phyloP scores from a whole-genome alignment of 2,329 filamentous ascomycete species.

The Neonectria magnoliae region DNA sequence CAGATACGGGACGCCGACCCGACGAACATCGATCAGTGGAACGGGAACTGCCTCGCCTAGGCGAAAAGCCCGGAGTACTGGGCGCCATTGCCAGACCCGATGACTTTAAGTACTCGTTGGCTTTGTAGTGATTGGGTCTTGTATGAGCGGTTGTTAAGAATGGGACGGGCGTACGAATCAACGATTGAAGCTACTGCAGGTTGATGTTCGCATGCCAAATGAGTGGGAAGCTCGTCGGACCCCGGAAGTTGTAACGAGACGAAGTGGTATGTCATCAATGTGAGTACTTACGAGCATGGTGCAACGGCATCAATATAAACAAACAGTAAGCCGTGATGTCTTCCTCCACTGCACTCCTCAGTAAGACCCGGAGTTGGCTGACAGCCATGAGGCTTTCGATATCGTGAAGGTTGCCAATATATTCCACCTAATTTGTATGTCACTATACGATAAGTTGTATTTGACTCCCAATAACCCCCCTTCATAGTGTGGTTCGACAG shows the following conservation, averaged over 20 bases:
- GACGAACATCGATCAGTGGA: slow-evolving; percentile 5
- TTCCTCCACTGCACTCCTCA: not conserved
- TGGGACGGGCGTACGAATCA: not conserved
- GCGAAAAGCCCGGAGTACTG: not conserved
- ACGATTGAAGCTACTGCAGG: not conserved
- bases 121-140: not conserved
- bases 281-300: not conserved
- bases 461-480: not conserved
- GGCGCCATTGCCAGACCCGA: not conserved
- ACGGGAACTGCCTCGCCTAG: slow-evolving; percentile 1
- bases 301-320: too few relatives aligned
- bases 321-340: too few relatives aligned
- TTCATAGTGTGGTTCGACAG: not conserved
- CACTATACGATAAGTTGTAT: not conserved
- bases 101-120: not conserved
- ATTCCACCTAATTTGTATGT: not conserved
- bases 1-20: slow-evolving; percentile 21
- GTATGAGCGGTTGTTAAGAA: not conserved
- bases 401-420: not conserved
- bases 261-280: not conserved
- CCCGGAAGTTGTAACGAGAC: not conserved
- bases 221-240: not conserved
- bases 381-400: too few relatives aligned
- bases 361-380: too few relatives aligned
- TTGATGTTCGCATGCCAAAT: not conserved